Evolutionary conservation across 345 rosid genomes (phyloP).

Genomic region (Erysimum cheiranthoides): DNA sequence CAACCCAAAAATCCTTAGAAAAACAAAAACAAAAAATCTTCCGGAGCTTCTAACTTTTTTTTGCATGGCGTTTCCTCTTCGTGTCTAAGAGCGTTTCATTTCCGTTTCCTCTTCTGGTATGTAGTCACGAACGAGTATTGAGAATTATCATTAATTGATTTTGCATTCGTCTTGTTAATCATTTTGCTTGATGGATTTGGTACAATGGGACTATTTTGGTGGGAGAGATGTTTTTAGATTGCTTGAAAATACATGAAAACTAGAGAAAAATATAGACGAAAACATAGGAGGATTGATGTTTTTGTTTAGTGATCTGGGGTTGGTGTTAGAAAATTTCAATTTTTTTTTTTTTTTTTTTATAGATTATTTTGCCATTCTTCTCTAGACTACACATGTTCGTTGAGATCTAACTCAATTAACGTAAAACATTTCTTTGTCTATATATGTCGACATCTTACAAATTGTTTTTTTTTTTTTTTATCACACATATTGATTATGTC

Average conservation of each 20-base stretch:
- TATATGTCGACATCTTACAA: no score
- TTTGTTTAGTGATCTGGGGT: neutral
- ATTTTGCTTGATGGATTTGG: neutral
- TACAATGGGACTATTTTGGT: no score
- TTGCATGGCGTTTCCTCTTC: slow-evolving; percentile 45
- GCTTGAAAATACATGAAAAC: no score
- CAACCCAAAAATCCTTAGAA: slow-evolving; percentile 18
- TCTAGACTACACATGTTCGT: neutral
- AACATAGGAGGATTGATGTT: neutral
- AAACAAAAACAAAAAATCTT: neutral
- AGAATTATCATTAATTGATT: neutral
- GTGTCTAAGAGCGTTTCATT: slow-evolving; percentile 41
- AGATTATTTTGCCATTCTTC: no score
- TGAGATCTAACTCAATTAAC: neutral
- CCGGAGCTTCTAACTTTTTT: slow-evolving; percentile 23
- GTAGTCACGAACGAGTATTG: neutral
- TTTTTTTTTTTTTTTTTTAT: no score
- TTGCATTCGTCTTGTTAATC: neutral
- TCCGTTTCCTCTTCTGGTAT: slow-evolving; percentile 36
- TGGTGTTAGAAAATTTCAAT: neutral
- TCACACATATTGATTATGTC: no score
- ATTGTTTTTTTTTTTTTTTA: no score
- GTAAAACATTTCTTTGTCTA: no score
- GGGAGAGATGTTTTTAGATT: no score
- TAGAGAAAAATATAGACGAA: no score